phyloP scores from a whole-genome alignment of 306 rosid species.

The Lathyrus aphaca region DNA sequence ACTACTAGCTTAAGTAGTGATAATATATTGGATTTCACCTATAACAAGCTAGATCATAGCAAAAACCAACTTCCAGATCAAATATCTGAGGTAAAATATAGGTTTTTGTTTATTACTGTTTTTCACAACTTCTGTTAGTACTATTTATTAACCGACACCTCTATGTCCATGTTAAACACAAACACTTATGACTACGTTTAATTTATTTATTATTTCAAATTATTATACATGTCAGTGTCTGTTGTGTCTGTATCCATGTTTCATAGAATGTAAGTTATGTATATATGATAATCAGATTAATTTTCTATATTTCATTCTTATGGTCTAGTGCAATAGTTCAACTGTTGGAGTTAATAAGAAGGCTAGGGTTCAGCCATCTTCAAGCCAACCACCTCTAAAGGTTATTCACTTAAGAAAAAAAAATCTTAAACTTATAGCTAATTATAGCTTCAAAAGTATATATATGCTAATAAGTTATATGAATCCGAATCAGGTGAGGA shows the following conservation, averaged over 20 bases:
- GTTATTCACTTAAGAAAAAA: slow-evolving; percentile 38
- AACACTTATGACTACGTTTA: too few relatives aligned
- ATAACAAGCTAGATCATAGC: slow-evolving; percentile 46
- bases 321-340: slow-evolving; percentile 56
- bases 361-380: slow-evolving; percentile 73
- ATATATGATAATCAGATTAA: slow-evolving; percentile 16
- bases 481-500: slow-evolving; percentile 63
- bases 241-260: too few relatives aligned
- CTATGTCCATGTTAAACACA: too few relatives aligned
- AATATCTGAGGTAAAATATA: slow-evolving; percentile 58
- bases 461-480: not conserved
- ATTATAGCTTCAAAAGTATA: not conserved
- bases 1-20: slow-evolving; percentile 53
- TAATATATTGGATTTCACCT: slow-evolving; percentile 66
- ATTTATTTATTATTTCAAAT: too few relatives aligned
- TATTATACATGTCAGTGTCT: too few relatives aligned
- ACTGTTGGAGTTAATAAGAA: slow-evolving; percentile 61
- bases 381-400: slow-evolving; percentile 78
- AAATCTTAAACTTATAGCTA: not conserved
- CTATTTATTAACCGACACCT: not conserved
- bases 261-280: not conserved
- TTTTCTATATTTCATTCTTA: slow-evolving; percentile 3
- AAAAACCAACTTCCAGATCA: slow-evolving; percentile 51
- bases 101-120: not conserved
- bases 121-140: not conserved